Conservation (phyloP, 2,329 filamentous ascomycete species). For the Clarireedia hainanense region DNA sequence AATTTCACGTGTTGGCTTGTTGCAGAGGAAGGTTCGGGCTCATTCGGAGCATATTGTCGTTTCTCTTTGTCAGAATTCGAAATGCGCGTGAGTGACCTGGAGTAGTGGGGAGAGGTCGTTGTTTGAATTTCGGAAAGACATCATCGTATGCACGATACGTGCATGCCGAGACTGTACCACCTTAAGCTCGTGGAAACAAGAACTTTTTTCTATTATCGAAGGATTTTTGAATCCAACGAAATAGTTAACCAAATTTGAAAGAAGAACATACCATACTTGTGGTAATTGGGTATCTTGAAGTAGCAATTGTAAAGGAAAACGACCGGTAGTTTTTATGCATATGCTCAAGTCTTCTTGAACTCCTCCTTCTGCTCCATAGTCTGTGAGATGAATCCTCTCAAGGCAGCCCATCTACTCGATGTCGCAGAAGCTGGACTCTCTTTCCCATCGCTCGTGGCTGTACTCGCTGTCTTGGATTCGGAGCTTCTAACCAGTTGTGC, state of each 20-base stretch:
- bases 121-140: not conserved
- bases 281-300: slow-evolving; percentile 8
- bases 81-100: not conserved
- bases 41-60: slow-evolving; percentile 9
- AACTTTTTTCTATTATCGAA: not conserved
- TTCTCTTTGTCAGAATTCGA: slow-evolving; percentile 1
- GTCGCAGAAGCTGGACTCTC: slow-evolving; percentile 30
- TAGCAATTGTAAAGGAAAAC: not conserved
- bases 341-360: slow-evolving; percentile 38
- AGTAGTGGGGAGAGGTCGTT: not conserved
- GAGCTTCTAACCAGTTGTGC: slow-evolving; percentile 50
- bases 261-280: slow-evolving; percentile 9
- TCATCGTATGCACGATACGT: not conserved
- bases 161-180: not conserved
- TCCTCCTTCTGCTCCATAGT: slow-evolving; percentile 86
- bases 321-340: not conserved
- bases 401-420: slow-evolving; percentile 65
- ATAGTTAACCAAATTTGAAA: not conserved
- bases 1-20: slow-evolving; percentile 1
- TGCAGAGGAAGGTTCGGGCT: not conserved
- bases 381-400: slow-evolving; percentile 66
- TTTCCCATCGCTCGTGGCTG: slow-evolving; percentile 8
- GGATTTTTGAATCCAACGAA: not conserved
- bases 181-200: not conserved
- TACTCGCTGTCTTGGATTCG: slow-evolving; percentile 5